Conservation (phyloP, 768 basidiomycete genomes). For the Daedaleopsis sinensis region DNA sequence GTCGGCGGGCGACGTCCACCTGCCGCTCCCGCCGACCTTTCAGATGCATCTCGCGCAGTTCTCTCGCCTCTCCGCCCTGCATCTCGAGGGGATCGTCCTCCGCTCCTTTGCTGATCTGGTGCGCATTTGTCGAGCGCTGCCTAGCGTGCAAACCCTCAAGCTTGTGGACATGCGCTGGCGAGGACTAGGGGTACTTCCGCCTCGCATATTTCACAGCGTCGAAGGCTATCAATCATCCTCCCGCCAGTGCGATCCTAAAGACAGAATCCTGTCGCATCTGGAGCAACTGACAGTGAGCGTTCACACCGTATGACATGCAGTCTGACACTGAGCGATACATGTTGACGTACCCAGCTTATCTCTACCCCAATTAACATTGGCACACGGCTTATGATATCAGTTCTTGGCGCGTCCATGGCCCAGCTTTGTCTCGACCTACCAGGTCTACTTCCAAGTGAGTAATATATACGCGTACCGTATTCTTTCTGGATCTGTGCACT, state of each 20-base stretch:
- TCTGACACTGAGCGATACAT: no score
- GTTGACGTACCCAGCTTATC: no score
- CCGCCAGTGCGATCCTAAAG: neutral
- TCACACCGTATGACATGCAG: neutral
- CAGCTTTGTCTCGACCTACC: neutral
- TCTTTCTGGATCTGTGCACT: no score
- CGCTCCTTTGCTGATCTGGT: neutral
- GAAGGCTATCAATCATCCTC: neutral
- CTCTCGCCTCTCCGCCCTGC: neutral
- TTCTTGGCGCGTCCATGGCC: neutral
- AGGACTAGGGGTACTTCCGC: neutral
- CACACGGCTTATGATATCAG: neutral
- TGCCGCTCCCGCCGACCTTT: neutral
- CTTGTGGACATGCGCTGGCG: neutral
- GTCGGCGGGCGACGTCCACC: no score
- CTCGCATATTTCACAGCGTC: neutral
- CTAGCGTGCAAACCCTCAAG: neutral
- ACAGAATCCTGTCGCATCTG: neutral
- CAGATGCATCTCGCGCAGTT: neutral
- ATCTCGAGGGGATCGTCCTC: neutral
- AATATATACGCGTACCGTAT: neutral
- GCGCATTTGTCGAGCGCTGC: neutral
- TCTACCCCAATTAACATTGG: neutral
- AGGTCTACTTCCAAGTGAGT: neutral
- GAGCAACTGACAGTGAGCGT: neutral